These are phyloP conservation scores for Leccinum uliginosum DNA, from an alignment of 768 basidiomycete species.

Conservation along the genomic window DNA sequence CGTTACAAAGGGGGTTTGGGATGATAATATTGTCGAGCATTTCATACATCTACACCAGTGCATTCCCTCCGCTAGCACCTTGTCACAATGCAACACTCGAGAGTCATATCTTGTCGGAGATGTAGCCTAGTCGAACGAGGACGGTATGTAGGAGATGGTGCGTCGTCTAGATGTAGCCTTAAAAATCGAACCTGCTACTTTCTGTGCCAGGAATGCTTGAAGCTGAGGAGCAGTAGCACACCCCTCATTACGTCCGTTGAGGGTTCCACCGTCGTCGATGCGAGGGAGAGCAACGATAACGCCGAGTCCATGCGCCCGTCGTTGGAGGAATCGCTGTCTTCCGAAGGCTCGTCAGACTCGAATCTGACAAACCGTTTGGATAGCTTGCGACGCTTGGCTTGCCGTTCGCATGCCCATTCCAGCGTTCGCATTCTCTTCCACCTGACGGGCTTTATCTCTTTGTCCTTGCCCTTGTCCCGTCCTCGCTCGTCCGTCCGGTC, in stretches of 20 bases:
- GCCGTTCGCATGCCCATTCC: slow-evolving; percentile 44
- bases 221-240: slow-evolving; percentile 25
- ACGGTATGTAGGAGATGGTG: slow-evolving; percentile 24
- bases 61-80: slow-evolving; percentile 22
- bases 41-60: slow-evolving; percentile 27
- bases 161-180: slow-evolving; percentile 17
- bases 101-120: slow-evolving; percentile 18
- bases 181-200: slow-evolving; percentile 18
- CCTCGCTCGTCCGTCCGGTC: slow-evolving; percentile 5
- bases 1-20: slow-evolving; percentile 12
- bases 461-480: slow-evolving; percentile 2
- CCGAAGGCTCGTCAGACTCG: slow-evolving; percentile 17
- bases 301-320: slow-evolving; percentile 23
- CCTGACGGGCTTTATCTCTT: background rate
- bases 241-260: slow-evolving; percentile 25
- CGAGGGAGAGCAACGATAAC: slow-evolving; percentile 28
- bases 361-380: slow-evolving; percentile 16
- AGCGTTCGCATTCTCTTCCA: slow-evolving; percentile 32
- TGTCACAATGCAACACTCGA: slow-evolving; percentile 24
- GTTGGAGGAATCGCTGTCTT: background rate
- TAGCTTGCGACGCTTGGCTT: slow-evolving; percentile 34
- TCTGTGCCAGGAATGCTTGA: slow-evolving; percentile 29
- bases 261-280: slow-evolving; percentile 11
- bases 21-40: slow-evolving; percentile 24
- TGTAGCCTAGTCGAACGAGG: slow-evolving; percentile 27